A percentile compares a stretch with the other conserved stretches of the same genome.
phyloP scores from a whole-genome alignment of 208 protist species.

The Leishmania turanica region DNA sequence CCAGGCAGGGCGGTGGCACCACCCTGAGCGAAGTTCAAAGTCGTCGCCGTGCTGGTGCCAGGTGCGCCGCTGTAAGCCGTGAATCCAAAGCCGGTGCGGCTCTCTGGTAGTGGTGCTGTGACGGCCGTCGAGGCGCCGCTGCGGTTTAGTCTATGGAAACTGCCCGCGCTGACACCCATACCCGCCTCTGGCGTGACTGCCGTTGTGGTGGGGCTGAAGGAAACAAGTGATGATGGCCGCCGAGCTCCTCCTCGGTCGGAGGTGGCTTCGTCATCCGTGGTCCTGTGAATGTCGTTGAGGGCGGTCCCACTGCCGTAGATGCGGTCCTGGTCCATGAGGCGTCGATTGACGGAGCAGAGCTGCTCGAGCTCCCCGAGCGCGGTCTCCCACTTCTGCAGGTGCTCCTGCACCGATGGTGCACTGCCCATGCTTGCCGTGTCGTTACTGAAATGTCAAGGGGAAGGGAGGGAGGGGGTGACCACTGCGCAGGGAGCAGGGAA shows the following conservation, averaged over 20 bases:
- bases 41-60: constrained; percentile 3
- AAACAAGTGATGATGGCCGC: constrained; percentile 70
- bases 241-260: constrained; percentile 31
- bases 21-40: constrained; percentile 16
- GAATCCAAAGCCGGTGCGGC: constrained; percentile 34
- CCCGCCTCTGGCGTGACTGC: constrained; percentile 12
- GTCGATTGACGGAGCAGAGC: constrained; percentile 54
- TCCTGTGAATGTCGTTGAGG: constrained; percentile 14
- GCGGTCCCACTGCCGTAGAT: constrained; percentile 40
- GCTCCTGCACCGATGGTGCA: constrained; percentile 56
- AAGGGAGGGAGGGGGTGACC: neutral
- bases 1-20: constrained; percentile 2
- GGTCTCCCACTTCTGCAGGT: constrained; percentile 78
- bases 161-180: constrained; percentile 31
- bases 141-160: constrained; percentile 29
- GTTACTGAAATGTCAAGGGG: neutral
- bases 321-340: constrained; percentile 61
- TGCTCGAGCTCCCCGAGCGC: constrained; percentile 67
- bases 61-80: constrained; percentile 21
- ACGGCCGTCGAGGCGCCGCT: neutral
- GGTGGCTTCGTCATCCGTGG: constrained; percentile 33
- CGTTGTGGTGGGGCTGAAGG: constrained; percentile 49
- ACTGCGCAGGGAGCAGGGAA: neutral
- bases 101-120: constrained; percentile 9
- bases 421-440: constrained; percentile 48